Evolutionary conservation across 2,329 filamentous ascomycete species (phyloP), one percentile per base, ranked within the genome.

Genomic region (Didymellaceae sp.): DNA sequence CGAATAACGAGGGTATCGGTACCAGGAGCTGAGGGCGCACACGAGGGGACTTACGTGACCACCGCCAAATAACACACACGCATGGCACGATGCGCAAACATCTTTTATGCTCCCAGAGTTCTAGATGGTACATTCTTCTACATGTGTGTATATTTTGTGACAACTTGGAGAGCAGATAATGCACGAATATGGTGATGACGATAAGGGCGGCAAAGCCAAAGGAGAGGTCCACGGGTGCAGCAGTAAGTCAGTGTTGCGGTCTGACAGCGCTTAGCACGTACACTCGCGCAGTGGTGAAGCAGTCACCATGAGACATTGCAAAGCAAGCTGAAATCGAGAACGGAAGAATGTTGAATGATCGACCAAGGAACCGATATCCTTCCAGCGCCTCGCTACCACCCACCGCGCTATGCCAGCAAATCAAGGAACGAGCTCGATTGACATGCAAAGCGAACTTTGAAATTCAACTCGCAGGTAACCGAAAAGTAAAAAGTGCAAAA

Each of bases 371-470:
- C 48, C 42, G 37, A 52, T 46, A 33, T 52, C 48, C 48, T 52
- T 37, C 48, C 48, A 52, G 48, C 48, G 48, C 48, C 48, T 52
- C 42, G 48, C 48, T 52, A 52, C 48, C 48, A 42, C 48, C 48
- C 48, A 46, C 48, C 48, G 48, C 48, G 48, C 48, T 52, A 52
- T 52, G 48, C 48, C 48, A 46, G 48, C 48, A 52, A 46, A 49
- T 38, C 32, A 32, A 46, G 37, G 48, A 52, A 52, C 21, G 42
- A 52, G 10, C 18, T 46, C 42, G 48, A 52, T 17, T 37, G 40
- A 32, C 32, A 37, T 46, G 42, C 48, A 52, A 13, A 49, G 32
- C 35, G 48, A 39, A 40, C 30, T 37, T 35, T 26, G 14, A 37
- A 28, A 42, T 22, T 45, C 48, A 39, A 45, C 21, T 41, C 41